Evolutionary conservation across 495 filamentous ascomycete genomes (phyloP), one percentile per base, ranked within the genome.

Genomic region (Neurospora sublineolata): DNA sequence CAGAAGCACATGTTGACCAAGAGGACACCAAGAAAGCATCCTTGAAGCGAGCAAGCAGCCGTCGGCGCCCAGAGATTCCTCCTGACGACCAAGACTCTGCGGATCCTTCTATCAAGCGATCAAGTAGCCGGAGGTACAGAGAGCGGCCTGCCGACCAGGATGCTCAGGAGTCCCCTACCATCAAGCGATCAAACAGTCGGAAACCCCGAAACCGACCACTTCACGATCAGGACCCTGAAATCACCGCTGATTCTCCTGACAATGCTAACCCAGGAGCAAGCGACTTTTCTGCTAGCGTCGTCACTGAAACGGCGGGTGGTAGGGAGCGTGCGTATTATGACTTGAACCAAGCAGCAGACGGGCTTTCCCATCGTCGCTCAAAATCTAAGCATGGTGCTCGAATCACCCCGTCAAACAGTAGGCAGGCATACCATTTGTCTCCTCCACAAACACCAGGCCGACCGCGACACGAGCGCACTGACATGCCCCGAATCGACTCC

Each of bases 321-420:
- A 80, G 82, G 6, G 82, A 83, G n/a, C 75, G 82, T 20, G 74
- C 77, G 2, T 84, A 84, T 46, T 80, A 80, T 67, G 79, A 81
- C 70, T 46, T 73, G 41, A 75, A 74, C 11, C 52, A 72, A 36
- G 72, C 70, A 20, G 20, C 68, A 2, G 68, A 68, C 37, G 41
- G 60, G 14, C 36, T 58, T 16, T 40, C 76, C 8, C 46, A 33
- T 14, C 76, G 73, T 9, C 75, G 73, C 40, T 58, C 70, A 14
- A 73, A 76, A 6, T 58, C 68, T 12, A 73, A 72, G 39, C 73
- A 70, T 40, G 77, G 74, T 9, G 42, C 72, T 37, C 69, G 42
- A 36, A 69, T 72, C 1, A 69, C 68, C 27, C 71, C 72, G n/a
- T 69, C 76, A 10, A 77, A 75, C 8, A 71, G 73, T 5, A 73